Base-by-base conservation (phyloP, 495 filamentous ascomycete genomes). In the Saxophila tyrrhenica region DNA sequence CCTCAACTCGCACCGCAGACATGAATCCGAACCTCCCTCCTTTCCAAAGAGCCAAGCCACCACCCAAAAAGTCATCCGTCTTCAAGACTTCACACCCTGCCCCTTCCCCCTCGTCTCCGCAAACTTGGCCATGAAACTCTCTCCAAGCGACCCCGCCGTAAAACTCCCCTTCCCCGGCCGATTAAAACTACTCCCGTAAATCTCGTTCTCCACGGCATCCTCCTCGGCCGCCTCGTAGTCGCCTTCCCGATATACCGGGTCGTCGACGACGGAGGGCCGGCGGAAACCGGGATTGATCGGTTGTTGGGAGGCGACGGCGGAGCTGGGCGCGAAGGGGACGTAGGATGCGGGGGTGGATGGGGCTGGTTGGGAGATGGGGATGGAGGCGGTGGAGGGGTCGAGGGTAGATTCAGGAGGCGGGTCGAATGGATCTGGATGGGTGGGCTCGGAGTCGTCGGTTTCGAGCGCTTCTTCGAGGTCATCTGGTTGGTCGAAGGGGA, bases 101-200 rank as follows among this genome's bases (percentile, higher is more conserved):
- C 41, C 23, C 45, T 48, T 5, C 41, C 19, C 16, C 23, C 45
- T 23, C 45, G 13, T 9, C 10, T 17, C 58, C 39, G 58, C 58
- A 54, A 52, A 42, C 50, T 45, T 44, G 3, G 45, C 50, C 58
- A 61, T 61, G 35, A 49, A 61, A n/a, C 15, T 21, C 58, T 61
- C 58, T 1, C 58, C 58, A 38, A 61, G 19, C 17, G 13, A 20
- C 2, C 58, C 58, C 13, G 19, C 50, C 17, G 43, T 51, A 39
- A 57, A 57, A 2, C 16, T 21, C 17, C 54, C 58, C 29, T 50
- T 54, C 3, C 17, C 47, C 32, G 50, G 1, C 35, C 39, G 54
- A 38, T 44, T 17, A 20, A 25, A 57, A 1, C 29, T 44, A 19
- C 13, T 25, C 9, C 58, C 58, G 42, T 61, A 61, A 10, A 57